Evolutionary conservation across 2,329 filamentous ascomycete species (phyloP), one percentile per base, ranked within the genome.

Genomic region (Neoarthrinium moseri): DNA sequence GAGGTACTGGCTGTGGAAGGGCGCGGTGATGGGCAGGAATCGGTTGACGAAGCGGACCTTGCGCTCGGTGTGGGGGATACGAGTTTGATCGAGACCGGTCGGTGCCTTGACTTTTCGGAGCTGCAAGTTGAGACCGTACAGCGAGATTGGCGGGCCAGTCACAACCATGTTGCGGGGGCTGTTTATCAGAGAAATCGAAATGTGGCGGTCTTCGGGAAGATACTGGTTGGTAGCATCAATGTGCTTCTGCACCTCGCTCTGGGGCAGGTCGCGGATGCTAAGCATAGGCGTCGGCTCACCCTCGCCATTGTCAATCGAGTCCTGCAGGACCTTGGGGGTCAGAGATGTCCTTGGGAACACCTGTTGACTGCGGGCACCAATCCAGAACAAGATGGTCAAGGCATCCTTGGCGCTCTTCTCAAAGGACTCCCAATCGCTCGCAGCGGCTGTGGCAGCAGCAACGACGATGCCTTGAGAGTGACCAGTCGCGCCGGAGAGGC

Each of bases 141-240:
- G 77, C 2, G 95, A 97, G 55, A 95, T 91, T 2, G 95, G 94
- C 45, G 94, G 94, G 43, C 94, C 94, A 33, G 94, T 96, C 12
- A 99, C 91, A 39, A 99, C 95, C 62, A 97, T 86, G 68, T 97
- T 99, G 48, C 94, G 86, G 12, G 92, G 91, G 70, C 92, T 97
- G 77, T 99, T 99, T 66, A 96, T 83, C 46, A 99, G 80, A 1
- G 95, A 97, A 58, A 99, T 92, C 63, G 85, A 86, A 63, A 99
- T 96, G 65, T 97, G 94, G 47, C 91, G 84, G 59, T 96, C 91
- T 53, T 87, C 74, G 0, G 94, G 94, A 47, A 99, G 80, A 73
- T 99, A 95, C 66, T 96, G 86, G 69, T 99, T 99, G 54, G 94
- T 99, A 12, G 87, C 88, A 70, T 97, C 87, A 56, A 99, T 95